phyloP scores from a whole-genome alignment of 2,329 filamentous ascomycete genomes.

The Conoideocrella luteorostrata region DNA sequence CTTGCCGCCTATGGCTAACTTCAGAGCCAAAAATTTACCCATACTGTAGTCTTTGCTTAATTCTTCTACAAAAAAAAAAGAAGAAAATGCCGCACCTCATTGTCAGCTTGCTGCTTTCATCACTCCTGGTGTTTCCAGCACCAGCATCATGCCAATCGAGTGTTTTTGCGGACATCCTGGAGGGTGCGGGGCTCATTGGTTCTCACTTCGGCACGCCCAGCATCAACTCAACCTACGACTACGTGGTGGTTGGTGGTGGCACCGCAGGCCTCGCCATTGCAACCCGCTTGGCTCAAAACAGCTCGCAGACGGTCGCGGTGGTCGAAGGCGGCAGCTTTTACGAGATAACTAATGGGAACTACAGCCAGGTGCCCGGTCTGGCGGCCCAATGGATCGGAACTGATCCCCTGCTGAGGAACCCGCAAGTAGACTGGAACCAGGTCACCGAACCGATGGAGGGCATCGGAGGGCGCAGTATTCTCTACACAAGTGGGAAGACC shows the following conservation, averaged over 20 bases:
- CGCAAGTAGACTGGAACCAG: background rate
- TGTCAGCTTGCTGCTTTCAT: no score
- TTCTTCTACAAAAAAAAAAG: no score
- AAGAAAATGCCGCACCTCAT: no score
- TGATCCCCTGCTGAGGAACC: background rate
- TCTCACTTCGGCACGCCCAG: background rate
- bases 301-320: conserved; percentile 20
- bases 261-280: conserved; percentile 47
- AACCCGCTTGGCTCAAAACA: conserved; percentile 35
- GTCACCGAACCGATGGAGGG: background rate
- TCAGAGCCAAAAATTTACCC: no score
- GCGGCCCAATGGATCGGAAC: background rate
- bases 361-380: background rate
- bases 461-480: no score
- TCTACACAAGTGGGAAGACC: no score
- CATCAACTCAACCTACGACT: conserved; percentile 17
- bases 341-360: background rate
- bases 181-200: no score
- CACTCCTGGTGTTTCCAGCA: no score
- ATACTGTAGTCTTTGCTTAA: no score
- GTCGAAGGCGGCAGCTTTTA: conserved; percentile 24
- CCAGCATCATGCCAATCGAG: no score
- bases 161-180: no score
- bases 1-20: no score
- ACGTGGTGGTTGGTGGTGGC: conserved; percentile 45